These are phyloP conservation scores for Chenopodium formosanum DNA, from an alignment of 148 eudicot species.

Conservation along the genomic window DNA sequence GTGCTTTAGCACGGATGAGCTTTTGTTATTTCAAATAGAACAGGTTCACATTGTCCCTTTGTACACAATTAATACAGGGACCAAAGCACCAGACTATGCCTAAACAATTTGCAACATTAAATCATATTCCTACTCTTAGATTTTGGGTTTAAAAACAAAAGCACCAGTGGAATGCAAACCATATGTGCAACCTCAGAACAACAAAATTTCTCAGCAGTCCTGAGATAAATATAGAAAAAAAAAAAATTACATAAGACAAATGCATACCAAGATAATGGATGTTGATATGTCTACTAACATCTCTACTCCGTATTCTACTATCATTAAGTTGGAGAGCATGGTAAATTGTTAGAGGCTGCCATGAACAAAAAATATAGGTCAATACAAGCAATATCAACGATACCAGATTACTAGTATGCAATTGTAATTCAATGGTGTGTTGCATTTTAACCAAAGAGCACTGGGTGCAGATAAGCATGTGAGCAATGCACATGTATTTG, in stretches of 20 bases:
- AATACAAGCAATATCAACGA: neutral
- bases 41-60: neutral
- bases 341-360: constrained; percentile 80
- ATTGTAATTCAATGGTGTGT: neutral
- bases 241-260: neutral
- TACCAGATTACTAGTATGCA: neutral
- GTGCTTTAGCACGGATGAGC: no score
- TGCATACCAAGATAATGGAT: constrained; percentile 83
- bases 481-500: neutral
- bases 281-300: constrained; percentile 35
- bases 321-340: constrained; percentile 58
- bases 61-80: neutral
- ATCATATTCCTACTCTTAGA: neutral
- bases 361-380: constrained; percentile 15
- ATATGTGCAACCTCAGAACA: neutral
- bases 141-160: neutral
- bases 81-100: neutral
- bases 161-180: neutral
- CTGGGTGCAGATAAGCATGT: neutral
- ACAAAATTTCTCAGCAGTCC: neutral
- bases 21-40: neutral
- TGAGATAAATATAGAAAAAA: neutral
- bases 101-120: neutral
- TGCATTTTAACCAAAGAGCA: neutral
- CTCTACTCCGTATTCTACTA: constrained; percentile 32